Percentiles rank a stretch among this genome's conserved stretches.
Conservation (phyloP, 2,329 filamentous ascomycete species). For the Emmonsia crescens region DNA sequence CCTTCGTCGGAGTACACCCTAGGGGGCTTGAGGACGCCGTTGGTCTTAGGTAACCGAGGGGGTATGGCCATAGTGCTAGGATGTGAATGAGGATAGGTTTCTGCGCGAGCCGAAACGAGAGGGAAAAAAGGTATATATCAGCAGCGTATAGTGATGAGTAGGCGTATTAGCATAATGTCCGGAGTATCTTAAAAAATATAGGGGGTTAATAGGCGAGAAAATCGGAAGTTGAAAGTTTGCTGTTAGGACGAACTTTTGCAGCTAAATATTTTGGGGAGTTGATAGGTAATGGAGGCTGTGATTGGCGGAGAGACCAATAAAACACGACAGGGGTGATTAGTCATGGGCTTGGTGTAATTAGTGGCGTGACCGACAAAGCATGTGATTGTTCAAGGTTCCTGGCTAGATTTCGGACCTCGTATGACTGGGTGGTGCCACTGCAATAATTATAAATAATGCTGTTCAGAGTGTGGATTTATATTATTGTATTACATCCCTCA, state of each 20-base stretch:
- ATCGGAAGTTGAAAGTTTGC: neutral
- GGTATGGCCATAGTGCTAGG: neutral
- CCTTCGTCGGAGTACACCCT: constrained; percentile 11
- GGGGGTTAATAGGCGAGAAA: neutral
- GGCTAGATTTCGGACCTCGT: neutral
- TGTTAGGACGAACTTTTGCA: too few relatives aligned
- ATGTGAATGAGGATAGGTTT: constrained; percentile 1
- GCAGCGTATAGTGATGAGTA: neutral
- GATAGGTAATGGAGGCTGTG: neutral
- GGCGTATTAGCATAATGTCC: neutral
- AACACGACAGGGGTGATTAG: neutral
- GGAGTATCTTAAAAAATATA: neutral
- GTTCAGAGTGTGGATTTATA: neutral
- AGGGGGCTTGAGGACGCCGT: neutral
- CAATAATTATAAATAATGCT: neutral
- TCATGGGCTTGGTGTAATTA: neutral
- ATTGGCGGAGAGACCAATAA: neutral
- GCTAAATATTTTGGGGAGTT: neutral
- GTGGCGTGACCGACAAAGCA: neutral
- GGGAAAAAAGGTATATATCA: neutral
- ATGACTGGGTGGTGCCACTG: neutral
- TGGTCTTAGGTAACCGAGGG: neutral
- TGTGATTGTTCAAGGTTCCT: neutral
- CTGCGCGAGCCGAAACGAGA: neutral
- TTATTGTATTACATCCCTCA: too few relatives aligned